phyloP scores from a whole-genome alignment of 352 stramenopile species.

The Phytophthora syringae region DNA sequence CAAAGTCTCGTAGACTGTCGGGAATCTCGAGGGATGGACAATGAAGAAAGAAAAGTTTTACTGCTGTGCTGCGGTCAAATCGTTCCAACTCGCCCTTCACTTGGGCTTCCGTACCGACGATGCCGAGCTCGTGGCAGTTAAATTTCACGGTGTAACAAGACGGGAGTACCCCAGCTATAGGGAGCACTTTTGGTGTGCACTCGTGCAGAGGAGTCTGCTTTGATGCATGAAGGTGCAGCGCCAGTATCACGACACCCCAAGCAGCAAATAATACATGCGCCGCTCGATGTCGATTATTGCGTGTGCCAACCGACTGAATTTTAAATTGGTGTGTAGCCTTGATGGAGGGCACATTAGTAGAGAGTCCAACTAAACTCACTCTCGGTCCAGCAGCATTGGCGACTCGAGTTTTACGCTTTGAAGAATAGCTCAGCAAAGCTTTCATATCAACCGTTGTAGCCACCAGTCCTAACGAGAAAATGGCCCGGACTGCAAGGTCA shows the following conservation, averaged over 20 bases:
- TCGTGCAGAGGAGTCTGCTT: conserved; percentile 17
- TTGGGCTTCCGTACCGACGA: conserved; percentile 16
- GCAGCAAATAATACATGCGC: conserved; percentile 3
- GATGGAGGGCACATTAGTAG: no score
- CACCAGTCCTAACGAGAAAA: conserved; percentile 15
- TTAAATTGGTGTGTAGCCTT: no score
- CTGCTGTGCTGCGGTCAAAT: conserved; percentile 32
- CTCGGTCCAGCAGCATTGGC: neutral
- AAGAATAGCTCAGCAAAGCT: conserved; percentile 10
- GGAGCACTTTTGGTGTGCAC: conserved; percentile 28
- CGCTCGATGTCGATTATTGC: neutral
- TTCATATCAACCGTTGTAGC: conserved; percentile 30
- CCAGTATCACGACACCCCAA: conserved; percentile 30
- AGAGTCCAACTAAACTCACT: no score
- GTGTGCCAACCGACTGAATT: neutral
- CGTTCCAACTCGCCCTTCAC: conserved; percentile 14
- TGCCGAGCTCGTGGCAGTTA: conserved; percentile 33
- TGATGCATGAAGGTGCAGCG: conserved; percentile 26
- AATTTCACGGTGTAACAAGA: conserved; percentile 43
- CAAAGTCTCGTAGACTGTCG: conserved; percentile 33
- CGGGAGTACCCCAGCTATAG: conserved; percentile 32
- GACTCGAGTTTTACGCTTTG: neutral
- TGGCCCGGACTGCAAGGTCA: conserved; percentile 8
- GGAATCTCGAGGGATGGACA: conserved; percentile 45
- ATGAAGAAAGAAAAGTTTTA: conserved; percentile 34